These are phyloP conservation scores for Kentomonas sorsogonicus DNA, from an alignment of 208 protist genomes.

Conservation along the genomic window DNA sequence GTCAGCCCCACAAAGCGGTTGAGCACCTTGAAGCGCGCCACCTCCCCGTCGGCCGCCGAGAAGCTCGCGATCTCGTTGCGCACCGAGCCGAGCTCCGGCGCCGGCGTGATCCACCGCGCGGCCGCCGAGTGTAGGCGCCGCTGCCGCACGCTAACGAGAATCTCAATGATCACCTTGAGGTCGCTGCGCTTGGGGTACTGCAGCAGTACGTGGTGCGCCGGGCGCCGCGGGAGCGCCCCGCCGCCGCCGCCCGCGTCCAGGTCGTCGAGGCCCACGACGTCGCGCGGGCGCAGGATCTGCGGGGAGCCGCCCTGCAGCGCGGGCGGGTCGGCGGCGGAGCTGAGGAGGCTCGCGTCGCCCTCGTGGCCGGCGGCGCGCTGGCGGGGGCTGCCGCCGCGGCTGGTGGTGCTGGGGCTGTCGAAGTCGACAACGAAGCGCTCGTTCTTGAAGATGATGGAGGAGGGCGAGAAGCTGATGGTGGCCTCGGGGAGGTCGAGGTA, in stretches of 20 bases:
- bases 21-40: constrained; percentile 46
- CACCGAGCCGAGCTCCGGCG: constrained; percentile 5
- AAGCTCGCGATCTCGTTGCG: constrained; percentile 34
- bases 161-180: constrained; percentile 58
- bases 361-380: constrained; percentile 15
- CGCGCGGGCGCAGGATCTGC: constrained; percentile 1
- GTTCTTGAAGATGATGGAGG: constrained; percentile 34
- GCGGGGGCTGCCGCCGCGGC: constrained; percentile 1
- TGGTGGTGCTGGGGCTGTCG: constrained; percentile 14
- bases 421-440: constrained; percentile 55
- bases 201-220: constrained; percentile 30
- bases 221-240: background rate
- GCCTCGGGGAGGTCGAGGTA: constrained; percentile 35
- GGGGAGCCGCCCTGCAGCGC: background rate
- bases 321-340: constrained; percentile 7
- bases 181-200: constrained; percentile 44
- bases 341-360: constrained; percentile 10
- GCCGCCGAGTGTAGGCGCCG: constrained; percentile 37
- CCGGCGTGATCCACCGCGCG: constrained; percentile 58
- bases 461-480: constrained; percentile 33
- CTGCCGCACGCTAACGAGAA: constrained; percentile 45
- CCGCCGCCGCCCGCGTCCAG: constrained; percentile 5
- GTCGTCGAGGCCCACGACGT: constrained; percentile 9
- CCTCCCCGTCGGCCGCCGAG: constrained; percentile 41
- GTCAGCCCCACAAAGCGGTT: constrained; percentile 51